A percentile compares a stretch with the other conserved stretches of the same genome.
Conservation (phyloP, 257 asterid species). For the Solanum megistacrolobum region DNA sequence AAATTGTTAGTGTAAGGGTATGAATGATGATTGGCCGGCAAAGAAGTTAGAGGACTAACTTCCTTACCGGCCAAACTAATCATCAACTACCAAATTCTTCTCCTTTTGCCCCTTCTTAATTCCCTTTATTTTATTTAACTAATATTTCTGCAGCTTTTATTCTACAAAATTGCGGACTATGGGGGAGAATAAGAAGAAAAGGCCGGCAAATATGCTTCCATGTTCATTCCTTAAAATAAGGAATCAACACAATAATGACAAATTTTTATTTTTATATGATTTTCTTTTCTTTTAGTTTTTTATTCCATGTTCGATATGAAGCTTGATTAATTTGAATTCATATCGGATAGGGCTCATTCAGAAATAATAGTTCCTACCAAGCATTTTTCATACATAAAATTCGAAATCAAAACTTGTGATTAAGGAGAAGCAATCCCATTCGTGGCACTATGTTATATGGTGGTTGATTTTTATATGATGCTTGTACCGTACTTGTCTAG, state of each 20-base stretch:
- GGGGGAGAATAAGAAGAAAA: background rate
- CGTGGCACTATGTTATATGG: no score
- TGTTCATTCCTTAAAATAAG: background rate
- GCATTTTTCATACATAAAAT: background rate
- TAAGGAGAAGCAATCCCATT: no score
- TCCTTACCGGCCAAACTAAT: background rate
- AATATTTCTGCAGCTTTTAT: background rate
- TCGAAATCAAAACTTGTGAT: background rate
- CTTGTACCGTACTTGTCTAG: background rate
- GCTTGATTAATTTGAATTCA: no score
- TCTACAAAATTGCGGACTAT: background rate
- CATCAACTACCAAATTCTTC: background rate
- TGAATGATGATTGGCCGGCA: background rate
- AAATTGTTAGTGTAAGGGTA: background rate
- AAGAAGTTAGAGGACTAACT: background rate
- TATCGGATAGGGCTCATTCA: accelerated
- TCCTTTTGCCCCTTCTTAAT: background rate
- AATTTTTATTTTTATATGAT: background rate
- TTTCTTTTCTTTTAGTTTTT: no score
- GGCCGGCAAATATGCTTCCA: background rate
- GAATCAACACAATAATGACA: background rate
- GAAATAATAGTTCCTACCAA: background rate
- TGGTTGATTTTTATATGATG: background rate
- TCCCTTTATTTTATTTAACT: background rate
- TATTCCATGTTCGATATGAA: background rate